Base-by-base conservation (phyloP, 2,329 filamentous ascomycete genomes). In the Ceratocystis lukuohia region DNA sequence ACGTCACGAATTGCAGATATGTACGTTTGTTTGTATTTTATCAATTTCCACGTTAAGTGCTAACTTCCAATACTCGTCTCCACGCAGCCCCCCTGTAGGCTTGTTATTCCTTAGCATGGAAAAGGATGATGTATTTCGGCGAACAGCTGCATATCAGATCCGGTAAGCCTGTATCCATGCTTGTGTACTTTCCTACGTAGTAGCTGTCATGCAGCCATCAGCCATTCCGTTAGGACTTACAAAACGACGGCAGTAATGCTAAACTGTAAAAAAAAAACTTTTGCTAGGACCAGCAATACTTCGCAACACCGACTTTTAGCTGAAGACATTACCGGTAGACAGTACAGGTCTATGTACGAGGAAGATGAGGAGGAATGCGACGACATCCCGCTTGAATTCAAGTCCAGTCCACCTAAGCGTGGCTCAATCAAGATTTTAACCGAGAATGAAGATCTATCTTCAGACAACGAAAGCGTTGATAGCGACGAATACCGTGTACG, bases 91-190 rank as follows among this genome's bases (percentile, higher is more conserved):
- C 66, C 65, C 61, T 66, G 59, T 73, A 93, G 93, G 94, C 57
- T 87, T 96, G 82, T 84, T 97, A 0, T 96, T 96, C 72, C 82
- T 97, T 33, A 84, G 89, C 59, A 96, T 96, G 92, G 83, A 85
- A 50, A 83, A 86, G 46, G 86, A 95, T 70, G 87, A 94, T 68
- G 78, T 94, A 1, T 76, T 94, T 56, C 82, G 80, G 22, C 82
- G 87, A 67, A 94, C 90, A 10, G 82, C 88, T 5, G 82, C 85
- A 68, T 93, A 93, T 73, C 84, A 89, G 70, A 86, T 93, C 30
- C 84, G 87, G 70, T 90, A 88, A 71, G 75, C 78, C 20, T 45
- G 8, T 30, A 25, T 28, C 20, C 48, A 53, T 53, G 12, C 37
- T 15, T 41, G 10, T 41, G 3, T 41, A 12, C 37, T 41, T 41